A percentile compares a stretch with the other conserved stretches of the same genome.
Conservation (phyloP, 192 early-diverging fungal genomes). For the Coemansia sp. region DNA sequence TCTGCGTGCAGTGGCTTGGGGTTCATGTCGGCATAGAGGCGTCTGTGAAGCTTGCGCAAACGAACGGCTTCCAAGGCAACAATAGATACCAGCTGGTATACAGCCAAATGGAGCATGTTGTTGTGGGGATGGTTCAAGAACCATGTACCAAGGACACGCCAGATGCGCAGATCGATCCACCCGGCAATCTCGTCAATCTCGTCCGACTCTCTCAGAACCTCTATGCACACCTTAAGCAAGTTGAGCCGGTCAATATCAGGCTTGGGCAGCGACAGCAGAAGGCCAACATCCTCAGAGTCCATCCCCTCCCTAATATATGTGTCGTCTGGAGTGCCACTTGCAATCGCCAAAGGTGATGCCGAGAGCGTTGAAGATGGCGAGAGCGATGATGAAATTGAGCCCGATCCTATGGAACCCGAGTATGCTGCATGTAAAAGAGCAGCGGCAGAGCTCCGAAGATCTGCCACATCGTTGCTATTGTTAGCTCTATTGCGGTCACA, state of each 20-base stretch:
- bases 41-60: constrained; percentile 29
- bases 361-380: constrained; percentile 57
- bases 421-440: constrained; percentile 44
- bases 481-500: constrained; percentile 4
- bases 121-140: constrained; percentile 57
- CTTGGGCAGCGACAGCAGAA: constrained; percentile 42
- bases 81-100: constrained; percentile 49
- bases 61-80: constrained; percentile 46
- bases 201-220: constrained; percentile 47
- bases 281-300: constrained; percentile 42
- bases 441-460: constrained; percentile 44
- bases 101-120: constrained; percentile 46
- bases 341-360: constrained; percentile 46
- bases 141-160: constrained; percentile 51
- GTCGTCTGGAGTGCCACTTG: constrained; percentile 46
- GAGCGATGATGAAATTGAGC: constrained; percentile 51
- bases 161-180: constrained; percentile 56
- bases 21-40: constrained; percentile 1
- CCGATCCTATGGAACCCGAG: constrained; percentile 41
- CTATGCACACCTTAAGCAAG: constrained; percentile 41
- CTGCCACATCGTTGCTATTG: constrained; percentile 17
- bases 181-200: constrained; percentile 49
- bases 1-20: background rate
- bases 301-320: constrained; percentile 21
- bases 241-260: constrained; percentile 40